Evolutionary conservation across 257 asterid species (phyloP), one percentile per base, ranked within the genome.

Genomic region (Mentha longifolia): DNA sequence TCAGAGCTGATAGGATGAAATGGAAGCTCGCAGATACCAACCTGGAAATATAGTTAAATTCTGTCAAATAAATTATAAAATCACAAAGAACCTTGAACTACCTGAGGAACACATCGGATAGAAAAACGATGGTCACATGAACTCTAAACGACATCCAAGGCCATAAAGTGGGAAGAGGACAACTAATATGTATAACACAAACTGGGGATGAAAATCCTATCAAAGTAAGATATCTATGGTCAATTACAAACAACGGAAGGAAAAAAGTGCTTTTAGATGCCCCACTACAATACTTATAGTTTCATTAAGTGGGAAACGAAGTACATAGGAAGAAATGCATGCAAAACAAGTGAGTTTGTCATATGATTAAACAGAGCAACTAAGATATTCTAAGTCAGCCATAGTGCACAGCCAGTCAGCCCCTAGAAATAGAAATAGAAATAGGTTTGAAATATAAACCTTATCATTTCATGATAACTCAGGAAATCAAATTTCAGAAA

Each of bases 21-120:
- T n/a, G 98, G 98, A 83, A 93, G 97, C 87, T 93, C 98, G 63
- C 98, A 93, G 67, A 93, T 86, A 51, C 86, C 98, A 25, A 91
- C 98, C 95, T 93, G 79, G 58, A 31, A 83, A 76, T 73, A 58
- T 3, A 70, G 75, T 41, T 6, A 31, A 65, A 54, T 58, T 22
- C 33, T 25, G 63, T 70, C n/a, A 31, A 57, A 61, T 57, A 50
- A 30, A n/a, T n/a, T n/a, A n/a, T n/a, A n/a, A n/a, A n/a, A 54
- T 41, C 28, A 17, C 62, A 80, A 54, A 5, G 17, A 62, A 16
- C 39, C 42, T 19, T 31, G 47, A 46, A 69, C 14, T 16, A 49
- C 16, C 55, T n/a, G 15, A 73, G 14, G 45, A 30, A 30, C 13
- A 25, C 22, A 17, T 55, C 22, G 7, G 7, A 6, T 22, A 19